phyloP scores from a whole-genome alignment of 2,329 filamentous ascomycete species.

The Dactylellina drechsleri region DNA sequence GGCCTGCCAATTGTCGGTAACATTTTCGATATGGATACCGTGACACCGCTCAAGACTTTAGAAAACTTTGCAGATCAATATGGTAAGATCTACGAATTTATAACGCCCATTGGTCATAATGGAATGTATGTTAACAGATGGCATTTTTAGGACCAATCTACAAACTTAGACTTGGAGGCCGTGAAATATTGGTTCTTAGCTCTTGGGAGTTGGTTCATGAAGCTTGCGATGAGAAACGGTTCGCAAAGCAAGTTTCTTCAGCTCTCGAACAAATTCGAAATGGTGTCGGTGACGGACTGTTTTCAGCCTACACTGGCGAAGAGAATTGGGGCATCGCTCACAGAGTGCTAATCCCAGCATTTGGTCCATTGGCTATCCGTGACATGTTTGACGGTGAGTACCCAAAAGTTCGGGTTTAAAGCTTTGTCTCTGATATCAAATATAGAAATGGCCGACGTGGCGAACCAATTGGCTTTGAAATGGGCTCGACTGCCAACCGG shows the following conservation, averaged over 20 bases:
- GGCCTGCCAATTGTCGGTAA: slow-evolving; percentile 75
- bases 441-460: slow-evolving; percentile 73
- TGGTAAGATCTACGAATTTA: slow-evolving; percentile 63
- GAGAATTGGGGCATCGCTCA: slow-evolving; percentile 75
- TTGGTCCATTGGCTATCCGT: slow-evolving; percentile 74
- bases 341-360: slow-evolving; percentile 73
- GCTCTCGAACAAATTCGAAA: slow-evolving; percentile 69
- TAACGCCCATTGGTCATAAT: not conserved
- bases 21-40: slow-evolving; percentile 70
- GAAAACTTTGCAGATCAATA: slow-evolving; percentile 72
- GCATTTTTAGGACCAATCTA: slow-evolving; percentile 69
- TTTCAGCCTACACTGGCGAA: slow-evolving; percentile 68
- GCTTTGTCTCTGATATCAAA: not conserved
- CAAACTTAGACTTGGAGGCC: slow-evolving; percentile 67
- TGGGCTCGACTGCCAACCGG: slow-evolving; percentile 72
- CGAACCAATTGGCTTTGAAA: slow-evolving; percentile 73
- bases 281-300: slow-evolving; percentile 73
- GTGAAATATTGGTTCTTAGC: slow-evolving; percentile 66
- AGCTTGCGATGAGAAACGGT: slow-evolving; percentile 73
- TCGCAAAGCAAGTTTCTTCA: slow-evolving; percentile 69
- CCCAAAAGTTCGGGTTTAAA: not conserved
- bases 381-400: slow-evolving; percentile 71
- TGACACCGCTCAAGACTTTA: slow-evolving; percentile 69
- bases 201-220: slow-evolving; percentile 71
- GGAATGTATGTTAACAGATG: slow-evolving; percentile 52